Conservation (phyloP, 352 stramenopile species). For the Pythium aquatile region DNA sequence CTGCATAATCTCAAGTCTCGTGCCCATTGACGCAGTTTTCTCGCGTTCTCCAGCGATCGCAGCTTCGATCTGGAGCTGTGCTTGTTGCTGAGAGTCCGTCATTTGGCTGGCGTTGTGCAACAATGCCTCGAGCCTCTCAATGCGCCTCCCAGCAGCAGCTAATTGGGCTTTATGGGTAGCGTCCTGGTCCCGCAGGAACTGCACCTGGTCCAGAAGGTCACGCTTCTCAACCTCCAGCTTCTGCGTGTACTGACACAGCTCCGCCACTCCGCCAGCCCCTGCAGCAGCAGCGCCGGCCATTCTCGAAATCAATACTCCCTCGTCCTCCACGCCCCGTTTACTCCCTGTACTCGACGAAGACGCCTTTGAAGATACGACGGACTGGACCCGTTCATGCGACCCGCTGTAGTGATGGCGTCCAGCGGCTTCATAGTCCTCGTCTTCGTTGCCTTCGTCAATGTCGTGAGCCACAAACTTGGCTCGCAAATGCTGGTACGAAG, state of each 20-base stretch:
- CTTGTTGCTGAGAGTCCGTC: constrained; percentile 18
- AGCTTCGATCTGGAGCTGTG: constrained; percentile 15
- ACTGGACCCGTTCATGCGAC: neutral
- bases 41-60: constrained; percentile 36
- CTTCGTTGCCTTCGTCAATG: constrained; percentile 20
- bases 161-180: constrained; percentile 38
- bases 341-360: neutral
- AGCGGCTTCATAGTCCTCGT: neutral
- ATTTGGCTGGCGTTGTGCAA: constrained; percentile 31
- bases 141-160: constrained; percentile 24
- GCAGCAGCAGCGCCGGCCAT: neutral
- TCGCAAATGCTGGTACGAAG: constrained; percentile 10
- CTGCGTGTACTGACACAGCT: constrained; percentile 54
- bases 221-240: constrained; percentile 47
- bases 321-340: neutral
- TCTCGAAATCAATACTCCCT: neutral
- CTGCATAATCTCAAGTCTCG: constrained; percentile 42
- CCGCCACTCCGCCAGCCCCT: constrained; percentile 21
- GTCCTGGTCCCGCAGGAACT: constrained; percentile 38
- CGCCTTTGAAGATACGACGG: neutral
- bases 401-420: neutral
- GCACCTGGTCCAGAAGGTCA: constrained; percentile 41
- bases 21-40: constrained; percentile 29
- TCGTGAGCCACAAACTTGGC: constrained; percentile 9
- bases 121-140: constrained; percentile 42